Percentiles rank a stretch among this genome's conserved stretches.
Conservation (phyloP, 306 rosid genomes). For the Vigna radiata region DNA sequence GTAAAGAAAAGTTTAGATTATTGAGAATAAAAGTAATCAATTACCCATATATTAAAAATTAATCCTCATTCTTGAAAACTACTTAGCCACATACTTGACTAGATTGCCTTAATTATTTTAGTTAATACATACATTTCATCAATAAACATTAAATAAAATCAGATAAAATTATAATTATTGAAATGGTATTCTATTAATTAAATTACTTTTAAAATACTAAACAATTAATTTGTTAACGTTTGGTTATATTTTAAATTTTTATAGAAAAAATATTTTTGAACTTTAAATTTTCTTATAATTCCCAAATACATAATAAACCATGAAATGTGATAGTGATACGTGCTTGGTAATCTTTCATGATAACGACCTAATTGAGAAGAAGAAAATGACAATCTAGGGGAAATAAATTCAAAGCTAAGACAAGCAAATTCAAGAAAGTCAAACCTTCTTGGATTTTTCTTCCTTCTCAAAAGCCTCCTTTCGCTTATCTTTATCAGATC, state of each 20-base stretch:
- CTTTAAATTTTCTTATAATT: not conserved
- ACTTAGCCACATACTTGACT: not conserved
- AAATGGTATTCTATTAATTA: not conserved
- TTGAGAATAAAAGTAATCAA: not conserved
- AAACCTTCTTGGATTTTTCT: constrained; percentile 92
- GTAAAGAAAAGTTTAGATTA: not conserved
- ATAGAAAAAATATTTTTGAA: not conserved
- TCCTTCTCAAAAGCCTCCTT: constrained; percentile 86
- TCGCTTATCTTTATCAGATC: constrained; percentile 92
- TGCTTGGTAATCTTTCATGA: not conserved
- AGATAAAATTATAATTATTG: not conserved
- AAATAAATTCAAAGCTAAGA: not conserved
- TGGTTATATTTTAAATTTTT: not conserved
- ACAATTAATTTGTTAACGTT: no score
- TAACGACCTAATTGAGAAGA: not conserved
- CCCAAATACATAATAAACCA: not conserved
- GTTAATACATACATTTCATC: not conserved
- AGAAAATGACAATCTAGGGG: not conserved
- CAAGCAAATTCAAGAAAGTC: not conserved
- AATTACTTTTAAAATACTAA: not conserved
- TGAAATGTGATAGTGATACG: not conserved
- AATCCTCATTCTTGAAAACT: not conserved
- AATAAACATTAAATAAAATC: no score
- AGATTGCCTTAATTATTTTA: not conserved
- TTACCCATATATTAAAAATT: not conserved